Base-by-base conservation (phyloP, 2,329 filamentous ascomycete genomes). In the Colletotrichum chrysophilum region DNA sequence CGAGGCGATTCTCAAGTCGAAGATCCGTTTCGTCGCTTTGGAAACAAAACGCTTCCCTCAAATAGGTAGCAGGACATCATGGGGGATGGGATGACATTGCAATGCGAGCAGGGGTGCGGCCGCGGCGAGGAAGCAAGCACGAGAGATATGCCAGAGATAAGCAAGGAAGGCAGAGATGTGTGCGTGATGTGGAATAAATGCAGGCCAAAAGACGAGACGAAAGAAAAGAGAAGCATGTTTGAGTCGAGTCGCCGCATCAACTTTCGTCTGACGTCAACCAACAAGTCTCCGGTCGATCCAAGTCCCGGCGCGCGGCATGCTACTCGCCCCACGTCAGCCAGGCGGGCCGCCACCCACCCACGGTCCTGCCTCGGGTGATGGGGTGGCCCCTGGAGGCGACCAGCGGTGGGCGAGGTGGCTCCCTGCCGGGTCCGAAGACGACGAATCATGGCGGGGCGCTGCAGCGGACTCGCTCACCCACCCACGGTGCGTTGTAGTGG, bases 231-330 rank as follows among this genome's bases (percentile, higher is more conserved):
- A 52, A 52, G n/a, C 43, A 52, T 52, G 43, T 52, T 61, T 58
- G 55, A 66, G 43, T 64, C 38, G 43, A 65, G 70, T 69, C 70
- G 70, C 70, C 69, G 72, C 72, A 72, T 62, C 58, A 52, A 66
- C 32, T 73, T 73, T 73, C 70, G 64, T 65, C 70, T 75, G 73
- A 75, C 70, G 70, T 73, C 73, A 75, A 72, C 5, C 32, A 36
- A 64, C 48, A 52, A 28, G 69, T 66, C 43, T 34, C 64, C 70
- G 43, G 73, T 43, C 62, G 62, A 58, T 48, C 30, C 18, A 72
- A 56, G 36, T 61, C 56, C 72, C 72, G 68, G 61, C 60, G 58
- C n/a, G 43, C n/a, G 30, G 21, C 21, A 36, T 61, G 36, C 62
- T 30, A 32, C 62, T 48, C 55, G 32, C 69, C 56, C 70, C 69